Conservation (phyloP, 2,329 filamentous ascomycete species). For the Thelonectria discophora region DNA sequence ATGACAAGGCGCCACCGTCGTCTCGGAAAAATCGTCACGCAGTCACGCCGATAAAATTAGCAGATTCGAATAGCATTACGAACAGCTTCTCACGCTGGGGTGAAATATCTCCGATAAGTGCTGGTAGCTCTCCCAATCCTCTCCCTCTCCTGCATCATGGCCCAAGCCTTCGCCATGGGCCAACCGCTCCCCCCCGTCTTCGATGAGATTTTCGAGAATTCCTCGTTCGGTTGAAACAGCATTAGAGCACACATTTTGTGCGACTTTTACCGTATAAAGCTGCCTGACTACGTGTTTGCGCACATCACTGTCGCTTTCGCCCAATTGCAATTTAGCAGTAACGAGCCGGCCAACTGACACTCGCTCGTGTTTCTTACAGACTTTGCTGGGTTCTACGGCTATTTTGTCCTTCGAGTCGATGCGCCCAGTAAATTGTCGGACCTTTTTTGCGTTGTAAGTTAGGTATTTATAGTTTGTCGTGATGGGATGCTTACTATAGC, state of each 20-base stretch:
- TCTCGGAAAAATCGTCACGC: too few species aligned
- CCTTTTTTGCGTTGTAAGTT: constrained; percentile 39
- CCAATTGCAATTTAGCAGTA: constrained; percentile 37
- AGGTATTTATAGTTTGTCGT: too few species aligned
- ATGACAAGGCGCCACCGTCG: too few species aligned
- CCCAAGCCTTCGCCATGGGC: constrained; percentile 32
- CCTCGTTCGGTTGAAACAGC: constrained; percentile 12
- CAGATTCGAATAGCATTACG: too few species aligned
- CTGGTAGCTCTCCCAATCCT: constrained; percentile 36
- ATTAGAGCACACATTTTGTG: constrained; percentile 24
- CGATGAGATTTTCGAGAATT: constrained; percentile 16
- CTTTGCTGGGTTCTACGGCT: constrained; percentile 39
- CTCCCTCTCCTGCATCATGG: constrained; percentile 32
- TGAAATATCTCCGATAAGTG: constrained; percentile 28
- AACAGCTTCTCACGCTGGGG: neutral
- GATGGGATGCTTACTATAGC: neutral
- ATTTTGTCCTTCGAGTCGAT: constrained; percentile 40
- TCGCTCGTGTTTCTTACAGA: constrained; percentile 42
- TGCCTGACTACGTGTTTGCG: constrained; percentile 35
- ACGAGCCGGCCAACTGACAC: constrained; percentile 40
- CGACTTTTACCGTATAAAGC: constrained; percentile 34
- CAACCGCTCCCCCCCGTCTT: constrained; percentile 28
- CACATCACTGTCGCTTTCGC: constrained; percentile 35
- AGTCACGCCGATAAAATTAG: too few species aligned
- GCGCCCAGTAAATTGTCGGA: constrained; percentile 27